phyloP scores from a whole-genome alignment of 2,329 filamentous ascomycete genomes.

The Monilinia vaccinii-corymbosi region DNA sequence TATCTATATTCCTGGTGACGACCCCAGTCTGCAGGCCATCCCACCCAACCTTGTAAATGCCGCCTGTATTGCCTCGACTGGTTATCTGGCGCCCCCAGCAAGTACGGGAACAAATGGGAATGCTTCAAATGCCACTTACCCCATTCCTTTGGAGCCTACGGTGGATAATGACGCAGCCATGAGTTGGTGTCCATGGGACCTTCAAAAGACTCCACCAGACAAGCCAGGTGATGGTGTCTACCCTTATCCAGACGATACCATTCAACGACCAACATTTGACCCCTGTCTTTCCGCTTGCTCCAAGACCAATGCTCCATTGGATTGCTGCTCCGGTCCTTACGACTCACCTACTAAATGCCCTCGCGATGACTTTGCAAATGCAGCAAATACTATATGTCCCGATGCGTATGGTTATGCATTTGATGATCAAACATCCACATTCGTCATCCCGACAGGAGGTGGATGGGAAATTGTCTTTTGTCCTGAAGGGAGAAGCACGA shows the following conservation, averaged over 20 bases:
- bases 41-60: conserved; percentile 70
- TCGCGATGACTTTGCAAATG: conserved; percentile 57
- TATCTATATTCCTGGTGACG: conserved; percentile 49
- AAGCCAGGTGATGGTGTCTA: conserved; percentile 70
- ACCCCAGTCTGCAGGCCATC: conserved; percentile 50
- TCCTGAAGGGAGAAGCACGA: conserved; percentile 51
- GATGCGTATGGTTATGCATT: conserved; percentile 76
- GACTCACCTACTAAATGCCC: conserved; percentile 54
- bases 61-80: conserved; percentile 64
- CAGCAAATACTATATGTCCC: conserved; percentile 67
- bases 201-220: conserved; percentile 57
- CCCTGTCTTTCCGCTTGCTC: conserved; percentile 73
- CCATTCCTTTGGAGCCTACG: conserved; percentile 55
- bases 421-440: conserved; percentile 49
- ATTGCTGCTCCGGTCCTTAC: conserved; percentile 69
- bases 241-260: conserved; percentile 68
- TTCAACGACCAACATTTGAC: conserved; percentile 62
- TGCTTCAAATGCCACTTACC: conserved; percentile 56
- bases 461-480: conserved; percentile 76
- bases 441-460: conserved; percentile 56
- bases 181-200: conserved; percentile 73
- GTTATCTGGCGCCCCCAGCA: conserved; percentile 47
- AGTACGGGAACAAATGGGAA: conserved; percentile 39
- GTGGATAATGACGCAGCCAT: conserved; percentile 48
- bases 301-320: conserved; percentile 53